Evolutionary conservation across 805 yeast species (phyloP), one percentile per base, ranked within the genome.

Genomic region (Yarrowia sp.): DNA sequence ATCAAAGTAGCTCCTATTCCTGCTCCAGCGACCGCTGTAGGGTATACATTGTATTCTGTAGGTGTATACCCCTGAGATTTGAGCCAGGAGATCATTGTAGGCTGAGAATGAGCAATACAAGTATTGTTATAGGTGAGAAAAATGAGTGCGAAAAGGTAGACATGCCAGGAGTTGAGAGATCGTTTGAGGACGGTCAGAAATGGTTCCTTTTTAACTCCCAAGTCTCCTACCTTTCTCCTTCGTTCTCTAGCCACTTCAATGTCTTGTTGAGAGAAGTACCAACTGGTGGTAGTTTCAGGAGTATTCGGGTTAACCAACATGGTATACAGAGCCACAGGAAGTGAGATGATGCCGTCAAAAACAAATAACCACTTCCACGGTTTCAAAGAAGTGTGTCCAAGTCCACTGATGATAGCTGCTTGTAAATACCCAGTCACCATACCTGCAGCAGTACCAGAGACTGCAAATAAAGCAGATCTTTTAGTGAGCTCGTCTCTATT

Each of bases 401-500:
- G 55, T 8, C 55, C 55, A 32, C 11, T n/a, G 4, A 48, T 3
- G 17, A 48, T n/a, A 2, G 55, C 55, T 9, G 55, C 39, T 10
- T 48, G 55, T 10, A 48, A 39, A 15, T 48, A 48, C 11, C 55
- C 55, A 3, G 55, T 48, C 2, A 33, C 55, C 55, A 48, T 48
- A 1, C 15, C 13, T 4, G 55, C 55, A 8, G 55, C 55, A 1
- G 18, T 11, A 7, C 55, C 55, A 4, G 55, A 48, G 4, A 48
- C 55, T 6, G 55, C 55, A 33, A 48, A 48, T 5, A 48, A 15
- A 33, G 55, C 38, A 1, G 55, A 48, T 17, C 55, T 13, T 11
- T 48, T 48, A 13, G 55, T 48, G 41, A 48, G 55, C 9, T 80
- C 83, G 17, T 70, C 70, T 10, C 79, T 69, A 22, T 73, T 74